Conservation (phyloP, 140 eudicot species). For the Anethum foeniculum region DNA sequence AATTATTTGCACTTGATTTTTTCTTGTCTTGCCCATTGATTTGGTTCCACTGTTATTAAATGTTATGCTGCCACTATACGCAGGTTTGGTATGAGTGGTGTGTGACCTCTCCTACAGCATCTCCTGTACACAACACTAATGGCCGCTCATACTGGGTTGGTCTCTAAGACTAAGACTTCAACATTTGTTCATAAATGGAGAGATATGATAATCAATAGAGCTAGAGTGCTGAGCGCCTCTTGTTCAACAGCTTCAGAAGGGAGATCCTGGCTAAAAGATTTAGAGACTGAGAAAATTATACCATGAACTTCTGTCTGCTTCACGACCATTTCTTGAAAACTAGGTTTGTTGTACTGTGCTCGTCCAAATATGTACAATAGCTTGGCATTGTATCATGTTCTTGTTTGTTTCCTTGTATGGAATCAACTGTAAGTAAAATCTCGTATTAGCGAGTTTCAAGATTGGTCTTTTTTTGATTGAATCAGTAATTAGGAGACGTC, state of each 20-base stretch:
- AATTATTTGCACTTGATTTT: neutral
- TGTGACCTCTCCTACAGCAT: slow-evolving; percentile 57
- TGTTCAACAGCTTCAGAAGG: neutral
- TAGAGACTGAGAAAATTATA: neutral
- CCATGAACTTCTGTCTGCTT: neutral
- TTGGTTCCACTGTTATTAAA: neutral
- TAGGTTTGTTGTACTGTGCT: neutral
- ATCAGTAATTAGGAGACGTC: neutral
- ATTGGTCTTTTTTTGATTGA: neutral
- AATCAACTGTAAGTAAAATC: neutral
- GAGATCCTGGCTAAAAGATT: neutral
- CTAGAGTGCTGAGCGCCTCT: neutral
- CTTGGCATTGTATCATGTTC: neutral
- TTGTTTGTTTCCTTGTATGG: neutral
- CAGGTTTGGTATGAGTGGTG: slow-evolving; percentile 99
- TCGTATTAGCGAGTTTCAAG: neutral
- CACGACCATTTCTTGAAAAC: neutral
- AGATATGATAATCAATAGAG: neutral
- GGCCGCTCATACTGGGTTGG: slow-evolving; percentile 99
- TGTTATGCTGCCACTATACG: neutral
- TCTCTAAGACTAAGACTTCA: slow-evolving; percentile 30
- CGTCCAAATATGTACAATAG: neutral
- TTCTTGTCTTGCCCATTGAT: neutral
- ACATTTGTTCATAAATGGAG: neutral
- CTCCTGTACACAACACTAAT: slow-evolving; percentile 78